phyloP scores from a whole-genome alignment of 768 basidiomycete genomes.

The Trametes cingulata region DNA sequence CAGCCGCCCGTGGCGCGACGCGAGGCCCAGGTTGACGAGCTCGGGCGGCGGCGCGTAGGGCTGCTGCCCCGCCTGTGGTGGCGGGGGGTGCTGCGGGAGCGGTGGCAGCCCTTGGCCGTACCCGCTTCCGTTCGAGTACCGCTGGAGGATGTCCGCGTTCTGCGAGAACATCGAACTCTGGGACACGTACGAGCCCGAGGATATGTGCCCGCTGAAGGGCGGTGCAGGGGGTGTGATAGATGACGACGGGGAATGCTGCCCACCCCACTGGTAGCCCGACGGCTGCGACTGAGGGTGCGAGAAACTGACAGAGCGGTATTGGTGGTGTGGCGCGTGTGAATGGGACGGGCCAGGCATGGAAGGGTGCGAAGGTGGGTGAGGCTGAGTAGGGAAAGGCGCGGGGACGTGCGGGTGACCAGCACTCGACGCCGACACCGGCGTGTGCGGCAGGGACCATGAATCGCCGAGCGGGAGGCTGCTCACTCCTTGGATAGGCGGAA shows the following conservation, averaged over 20 bases:
- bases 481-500: constrained; percentile 1
- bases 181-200: not conserved
- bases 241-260: constrained; percentile 13
- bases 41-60: constrained; percentile 38
- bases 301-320: constrained; percentile 16
- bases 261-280: constrained; percentile 1
- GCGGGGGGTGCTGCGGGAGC: constrained; percentile 13
- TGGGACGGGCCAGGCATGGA: not conserved
- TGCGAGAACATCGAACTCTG: constrained; percentile 2
- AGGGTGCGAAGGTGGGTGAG: constrained; percentile 9
- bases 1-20: constrained; percentile 53
- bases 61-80: constrained; percentile 12
- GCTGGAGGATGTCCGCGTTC: constrained; percentile 15
- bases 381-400: not conserved
- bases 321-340: constrained; percentile 6
- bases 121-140: constrained; percentile 5
- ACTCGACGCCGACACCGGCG: not conserved
- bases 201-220: constrained; percentile 2
- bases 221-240: constrained; percentile 6
- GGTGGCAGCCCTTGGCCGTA: not conserved
- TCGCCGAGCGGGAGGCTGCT: constrained; percentile 4
- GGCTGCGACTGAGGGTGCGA: constrained; percentile 8
- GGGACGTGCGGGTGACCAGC: not conserved
- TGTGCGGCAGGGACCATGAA: constrained; percentile 8
- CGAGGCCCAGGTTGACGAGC: constrained; percentile 61